Conservation (phyloP, 495 filamentous ascomycete species). For the Aspergillus leporis region DNA sequence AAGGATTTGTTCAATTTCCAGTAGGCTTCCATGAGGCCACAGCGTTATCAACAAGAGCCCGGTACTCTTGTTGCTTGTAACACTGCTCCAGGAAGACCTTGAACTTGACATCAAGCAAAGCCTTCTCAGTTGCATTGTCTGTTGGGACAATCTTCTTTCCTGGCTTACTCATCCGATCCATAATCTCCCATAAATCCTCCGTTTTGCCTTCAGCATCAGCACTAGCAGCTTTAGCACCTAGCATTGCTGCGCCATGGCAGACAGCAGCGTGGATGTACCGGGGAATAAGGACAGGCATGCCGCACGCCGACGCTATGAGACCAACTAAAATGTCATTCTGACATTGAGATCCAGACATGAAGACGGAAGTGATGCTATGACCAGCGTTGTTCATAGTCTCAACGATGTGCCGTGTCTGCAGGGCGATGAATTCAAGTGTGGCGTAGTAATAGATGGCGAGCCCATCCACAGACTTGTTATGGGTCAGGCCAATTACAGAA, state of each 20-base stretch:
- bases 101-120: constrained; percentile 82
- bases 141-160: constrained; percentile 79
- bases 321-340: constrained; percentile 90
- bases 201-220: constrained; percentile 71
- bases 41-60: constrained; percentile 64
- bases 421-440: constrained; percentile 94
- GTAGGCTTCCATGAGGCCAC: constrained; percentile 37
- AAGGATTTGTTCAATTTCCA: background rate
- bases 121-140: constrained; percentile 69
- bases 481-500: constrained; percentile 79
- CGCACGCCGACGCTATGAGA: constrained; percentile 85
- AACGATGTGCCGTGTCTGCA: constrained; percentile 94
- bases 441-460: constrained; percentile 90
- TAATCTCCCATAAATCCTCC: constrained; percentile 90
- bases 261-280: constrained; percentile 94
- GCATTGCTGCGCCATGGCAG: constrained; percentile 93
- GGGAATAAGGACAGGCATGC: constrained; percentile 89
- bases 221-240: constrained; percentile 92
- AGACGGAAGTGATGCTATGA: constrained; percentile 85
- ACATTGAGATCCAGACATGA: constrained; percentile 97
- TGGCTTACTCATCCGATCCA: constrained; percentile 95
- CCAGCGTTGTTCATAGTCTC: constrained; percentile 86
- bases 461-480: constrained; percentile 79
- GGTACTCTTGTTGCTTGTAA: constrained; percentile 62
- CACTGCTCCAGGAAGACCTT: constrained; percentile 65